phyloP scores from a whole-genome alignment of 352 stramenopile species.

The Pythium phragmiticola region DNA sequence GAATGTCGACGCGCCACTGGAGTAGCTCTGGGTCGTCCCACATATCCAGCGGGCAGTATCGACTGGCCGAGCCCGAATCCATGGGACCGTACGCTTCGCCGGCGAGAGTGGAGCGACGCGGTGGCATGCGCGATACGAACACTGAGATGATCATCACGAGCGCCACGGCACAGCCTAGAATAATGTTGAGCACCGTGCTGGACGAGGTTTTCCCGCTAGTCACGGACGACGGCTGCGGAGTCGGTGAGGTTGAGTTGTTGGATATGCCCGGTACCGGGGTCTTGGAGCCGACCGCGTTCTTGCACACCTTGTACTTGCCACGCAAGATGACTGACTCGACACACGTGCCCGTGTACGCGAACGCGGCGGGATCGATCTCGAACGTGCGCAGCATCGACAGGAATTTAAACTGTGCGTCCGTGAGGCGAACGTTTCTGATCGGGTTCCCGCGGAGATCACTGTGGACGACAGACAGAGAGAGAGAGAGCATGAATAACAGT shows the following conservation, averaged over 20 bases:
- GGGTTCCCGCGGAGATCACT: slow-evolving; percentile 27
- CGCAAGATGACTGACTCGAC: slow-evolving; percentile 15
- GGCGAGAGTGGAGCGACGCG: background rate
- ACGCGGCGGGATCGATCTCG: slow-evolving; percentile 19
- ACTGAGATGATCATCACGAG: slow-evolving; percentile 24
- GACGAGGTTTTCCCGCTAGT: background rate
- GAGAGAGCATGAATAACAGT: background rate
- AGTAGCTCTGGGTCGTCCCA: slow-evolving; percentile 30
- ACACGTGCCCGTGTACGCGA: slow-evolving; percentile 14
- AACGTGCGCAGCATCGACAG: slow-evolving; percentile 21
- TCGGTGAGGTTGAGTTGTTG: background rate
- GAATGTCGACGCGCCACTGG: slow-evolving; percentile 23
- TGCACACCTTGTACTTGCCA: slow-evolving; percentile 24
- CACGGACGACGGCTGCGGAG: background rate
- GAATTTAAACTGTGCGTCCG: slow-evolving; percentile 16
- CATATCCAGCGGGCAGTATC: slow-evolving; percentile 26
- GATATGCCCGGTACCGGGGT: background rate
- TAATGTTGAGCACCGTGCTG: slow-evolving; percentile 15
- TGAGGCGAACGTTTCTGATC: slow-evolving; percentile 17
- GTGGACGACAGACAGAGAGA: background rate
- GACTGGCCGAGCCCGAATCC: slow-evolving; percentile 1
- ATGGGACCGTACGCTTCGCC: slow-evolving; percentile 19
- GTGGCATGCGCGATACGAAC: slow-evolving; percentile 18
- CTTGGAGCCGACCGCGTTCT: background rate
- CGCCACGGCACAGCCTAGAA: slow-evolving; percentile 14